phyloP scores from a whole-genome alignment of 768 basidiomycete genomes.

The Suillus placidus region DNA sequence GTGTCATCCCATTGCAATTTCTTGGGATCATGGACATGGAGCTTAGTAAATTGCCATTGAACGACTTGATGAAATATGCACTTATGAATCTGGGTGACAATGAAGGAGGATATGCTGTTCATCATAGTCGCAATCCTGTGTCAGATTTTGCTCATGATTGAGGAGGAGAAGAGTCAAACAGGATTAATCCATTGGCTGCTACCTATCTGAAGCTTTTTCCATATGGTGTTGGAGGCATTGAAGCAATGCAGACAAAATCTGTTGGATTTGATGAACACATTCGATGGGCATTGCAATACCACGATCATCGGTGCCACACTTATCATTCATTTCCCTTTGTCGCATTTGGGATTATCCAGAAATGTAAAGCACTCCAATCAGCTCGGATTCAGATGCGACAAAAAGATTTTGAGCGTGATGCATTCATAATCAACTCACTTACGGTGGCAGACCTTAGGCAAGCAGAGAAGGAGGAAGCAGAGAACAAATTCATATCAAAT shows the following conservation, averaged over 20 bases:
- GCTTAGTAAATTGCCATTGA: no score
- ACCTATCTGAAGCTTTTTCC: conserved; percentile 17
- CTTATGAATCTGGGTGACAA: no score
- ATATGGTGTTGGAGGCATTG: conserved; percentile 39
- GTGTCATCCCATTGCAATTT: no score
- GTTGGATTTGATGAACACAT: conserved; percentile 35
- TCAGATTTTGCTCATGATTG: no score
- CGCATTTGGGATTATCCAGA: conserved; percentile 20
- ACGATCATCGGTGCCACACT: conserved; percentile 29
- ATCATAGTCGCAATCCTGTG: no score
- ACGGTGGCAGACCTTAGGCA: conserved; percentile 31
- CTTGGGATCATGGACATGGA: no score
- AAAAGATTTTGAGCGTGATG: conserved; percentile 14
- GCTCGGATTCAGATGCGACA: conserved; percentile 25
- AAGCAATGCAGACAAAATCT: conserved; percentile 16
- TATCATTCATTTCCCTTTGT: conserved; percentile 24
- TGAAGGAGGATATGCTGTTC: no score
- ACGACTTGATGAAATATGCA: no score
- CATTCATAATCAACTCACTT: conserved; percentile 25
- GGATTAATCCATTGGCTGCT: no score
- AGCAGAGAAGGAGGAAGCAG: conserved; percentile 40
- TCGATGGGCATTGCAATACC: conserved; percentile 33
- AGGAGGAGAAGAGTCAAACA: no score
- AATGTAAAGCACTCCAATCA: conserved; percentile 18
- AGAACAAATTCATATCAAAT: conserved; percentile 24